Percentiles rank a stretch among this genome's conserved stretches.
phyloP scores from a whole-genome alignment of 2,329 filamentous ascomycete genomes.

The Alternaria sp. region DNA sequence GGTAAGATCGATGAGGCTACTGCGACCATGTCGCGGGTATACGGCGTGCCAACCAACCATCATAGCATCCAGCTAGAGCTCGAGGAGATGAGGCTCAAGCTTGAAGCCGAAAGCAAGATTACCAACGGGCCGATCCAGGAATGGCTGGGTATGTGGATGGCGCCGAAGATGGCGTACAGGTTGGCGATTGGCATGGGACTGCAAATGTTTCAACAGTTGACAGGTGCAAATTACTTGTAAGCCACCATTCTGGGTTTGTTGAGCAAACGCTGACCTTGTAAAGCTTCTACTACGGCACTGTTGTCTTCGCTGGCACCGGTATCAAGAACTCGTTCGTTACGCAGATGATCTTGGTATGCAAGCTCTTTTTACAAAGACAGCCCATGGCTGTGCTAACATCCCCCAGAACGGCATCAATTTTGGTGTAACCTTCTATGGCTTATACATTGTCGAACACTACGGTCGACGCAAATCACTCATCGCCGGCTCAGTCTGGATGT shows the following conservation, averaged over 20 bases:
- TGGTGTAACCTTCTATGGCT: constrained; percentile 55
- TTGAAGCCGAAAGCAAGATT: constrained; percentile 57
- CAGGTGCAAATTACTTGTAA: constrained; percentile 60
- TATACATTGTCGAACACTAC: constrained; percentile 57
- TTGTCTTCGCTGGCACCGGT: constrained; percentile 53
- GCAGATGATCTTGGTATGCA: constrained; percentile 37
- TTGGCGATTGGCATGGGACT: constrained; percentile 68
- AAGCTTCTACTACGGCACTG: constrained; percentile 61
- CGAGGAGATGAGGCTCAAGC: constrained; percentile 63
- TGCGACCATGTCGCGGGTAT: constrained; percentile 61
- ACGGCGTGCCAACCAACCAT: constrained; percentile 64
- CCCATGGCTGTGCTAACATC: constrained; percentile 1
- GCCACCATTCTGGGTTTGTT: not conserved
- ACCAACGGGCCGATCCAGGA: constrained; percentile 56
- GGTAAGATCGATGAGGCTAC: constrained; percentile 61
- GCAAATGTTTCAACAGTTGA: constrained; percentile 73
- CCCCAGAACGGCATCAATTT: constrained; percentile 55
- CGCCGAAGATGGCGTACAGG: constrained; percentile 72
- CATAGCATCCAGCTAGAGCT: constrained; percentile 62
- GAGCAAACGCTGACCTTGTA: not conserved
- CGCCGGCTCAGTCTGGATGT: constrained; percentile 57
- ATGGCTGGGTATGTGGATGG: constrained; percentile 67
- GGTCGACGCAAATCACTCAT: constrained; percentile 58
- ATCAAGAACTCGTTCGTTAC: constrained; percentile 51
- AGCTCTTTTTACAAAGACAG: constrained; percentile 2